phyloP scores from a whole-genome alignment of 31 red algal species.

The Asparagopsis taxiformis region DNA sequence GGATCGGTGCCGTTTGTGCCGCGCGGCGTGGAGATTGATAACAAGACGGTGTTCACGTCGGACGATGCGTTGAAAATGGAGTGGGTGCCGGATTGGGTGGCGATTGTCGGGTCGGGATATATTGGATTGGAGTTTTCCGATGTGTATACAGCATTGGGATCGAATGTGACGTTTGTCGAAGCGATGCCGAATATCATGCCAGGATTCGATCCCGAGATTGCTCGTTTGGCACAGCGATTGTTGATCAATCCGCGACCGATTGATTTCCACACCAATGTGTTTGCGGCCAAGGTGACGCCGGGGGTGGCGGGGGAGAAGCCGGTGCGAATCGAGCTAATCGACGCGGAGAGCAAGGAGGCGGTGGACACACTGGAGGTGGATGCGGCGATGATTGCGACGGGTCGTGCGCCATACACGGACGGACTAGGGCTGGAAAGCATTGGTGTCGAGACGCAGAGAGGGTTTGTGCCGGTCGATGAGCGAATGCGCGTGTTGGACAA shows the following conservation, averaged over 20 bases:
- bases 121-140: constrained; percentile 98
- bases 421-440: constrained; percentile 78
- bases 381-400: constrained; percentile 93
- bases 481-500: constrained; percentile 79
- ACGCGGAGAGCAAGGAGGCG: constrained; percentile 68
- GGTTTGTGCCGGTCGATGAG: constrained; percentile 96
- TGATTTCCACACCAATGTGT: constrained; percentile 89
- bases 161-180: constrained; percentile 98
- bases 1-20: constrained; percentile 93
- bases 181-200: constrained; percentile 94
- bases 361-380: constrained; percentile 84
- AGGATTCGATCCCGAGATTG: constrained; percentile 96
- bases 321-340: constrained; percentile 84
- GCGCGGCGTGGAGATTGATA: constrained; percentile 78
- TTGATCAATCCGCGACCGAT: constrained; percentile 78
- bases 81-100: constrained; percentile 95
- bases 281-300: constrained; percentile 92
- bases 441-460: constrained; percentile 70
- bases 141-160: constrained; percentile 92
- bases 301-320: constrained; percentile 75
- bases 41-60: constrained; percentile 87
- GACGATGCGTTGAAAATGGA: constrained; percentile 93
- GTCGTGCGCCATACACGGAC: constrained; percentile 83
- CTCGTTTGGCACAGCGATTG: constrained; percentile 77
- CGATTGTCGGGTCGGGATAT: constrained; percentile 99